Percentiles rank a stretch among this genome's conserved stretches.
Evolutionary conservation across 257 asterid genomes (phyloP).

Genomic region (Primulina tabacum): DNA sequence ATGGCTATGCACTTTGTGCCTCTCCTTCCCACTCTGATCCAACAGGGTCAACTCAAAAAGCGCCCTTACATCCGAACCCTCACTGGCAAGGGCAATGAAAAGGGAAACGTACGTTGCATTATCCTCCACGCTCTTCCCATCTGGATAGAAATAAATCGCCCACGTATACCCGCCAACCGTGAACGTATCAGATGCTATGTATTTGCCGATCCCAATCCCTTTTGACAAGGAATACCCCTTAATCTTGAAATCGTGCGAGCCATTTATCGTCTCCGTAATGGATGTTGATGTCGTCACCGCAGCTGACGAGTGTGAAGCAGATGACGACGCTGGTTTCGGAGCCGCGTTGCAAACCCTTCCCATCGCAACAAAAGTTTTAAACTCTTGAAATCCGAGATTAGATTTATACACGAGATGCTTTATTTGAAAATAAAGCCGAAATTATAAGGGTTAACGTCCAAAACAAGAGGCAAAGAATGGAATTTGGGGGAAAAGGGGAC

Average conservation of each 20-base stretch:
- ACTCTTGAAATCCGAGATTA: too few species aligned
- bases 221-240: conserved; percentile 75
- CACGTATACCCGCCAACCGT: conserved; percentile 88
- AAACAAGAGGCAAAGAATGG: background rate
- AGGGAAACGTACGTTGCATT: conserved; percentile 77
- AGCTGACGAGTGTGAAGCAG: conserved; percentile 41
- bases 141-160: conserved; percentile 93
- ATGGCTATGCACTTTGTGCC: conserved; percentile 94
- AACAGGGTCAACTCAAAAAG: conserved; percentile 81
- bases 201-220: conserved; percentile 90
- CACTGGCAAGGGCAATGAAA: conserved; percentile 80
- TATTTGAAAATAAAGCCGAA: background rate
- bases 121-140: conserved; percentile 90
- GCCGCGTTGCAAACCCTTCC: conserved; percentile 59
- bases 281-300: conserved; percentile 71
- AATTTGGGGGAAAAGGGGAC: background rate
- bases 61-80: conserved; percentile 85
- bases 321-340: conserved; percentile 44
- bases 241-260: conserved; percentile 81
- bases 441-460: background rate
- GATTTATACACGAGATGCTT: too few species aligned
- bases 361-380: conserved; percentile 39
- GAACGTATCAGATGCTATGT: conserved; percentile 74
- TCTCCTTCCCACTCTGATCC: conserved; percentile 91
- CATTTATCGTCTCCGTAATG: conserved; percentile 72